Conservation (phyloP, 1,284 basidiomycete species). For the Tetrapyrgos nigripes region DNA sequence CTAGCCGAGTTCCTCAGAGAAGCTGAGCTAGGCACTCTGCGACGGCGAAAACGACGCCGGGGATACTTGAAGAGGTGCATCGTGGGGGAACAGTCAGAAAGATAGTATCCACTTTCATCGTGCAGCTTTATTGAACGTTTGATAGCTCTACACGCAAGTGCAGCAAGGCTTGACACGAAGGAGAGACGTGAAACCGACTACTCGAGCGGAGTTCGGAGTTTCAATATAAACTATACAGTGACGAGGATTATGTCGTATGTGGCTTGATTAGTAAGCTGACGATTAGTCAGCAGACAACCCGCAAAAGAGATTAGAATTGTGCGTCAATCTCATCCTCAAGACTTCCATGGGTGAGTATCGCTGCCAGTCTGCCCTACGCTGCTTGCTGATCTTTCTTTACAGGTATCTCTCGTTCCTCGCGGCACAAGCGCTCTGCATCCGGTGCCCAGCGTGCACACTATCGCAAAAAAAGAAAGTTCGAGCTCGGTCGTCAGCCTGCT, state of each 20-base stretch:
- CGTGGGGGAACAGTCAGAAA: neutral
- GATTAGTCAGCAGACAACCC: slow-evolving; percentile 2
- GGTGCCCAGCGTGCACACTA: slow-evolving; percentile 95
- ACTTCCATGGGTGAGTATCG: slow-evolving; percentile 59
- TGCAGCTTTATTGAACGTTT: neutral
- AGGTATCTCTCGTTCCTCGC: slow-evolving; percentile 95
- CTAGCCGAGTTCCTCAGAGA: neutral
- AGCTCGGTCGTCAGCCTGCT: slow-evolving; percentile 95
- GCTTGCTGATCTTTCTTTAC: slow-evolving; percentile 15
- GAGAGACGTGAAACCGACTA: neutral
- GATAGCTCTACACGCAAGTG: neutral
- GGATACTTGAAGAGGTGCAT: slow-evolving; percentile 17
- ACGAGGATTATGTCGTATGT: too few species aligned
- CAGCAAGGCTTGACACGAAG: neutral
- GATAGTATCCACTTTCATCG: neutral
- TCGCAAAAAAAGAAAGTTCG: slow-evolving; percentile 99
- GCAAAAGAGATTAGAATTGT: neutral
- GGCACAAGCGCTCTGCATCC: slow-evolving; percentile 93
- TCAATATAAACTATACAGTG: too few species aligned
- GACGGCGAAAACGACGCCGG: slow-evolving; percentile 10
- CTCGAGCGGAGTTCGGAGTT: slow-evolving; percentile 11
- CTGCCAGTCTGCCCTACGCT: slow-evolving; percentile 17
- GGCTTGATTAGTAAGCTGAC: neutral
- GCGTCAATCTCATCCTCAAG: slow-evolving; percentile 32
- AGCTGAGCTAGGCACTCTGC: slow-evolving; percentile 1